Evolutionary conservation across 345 rosid genomes (phyloP).

Genomic region (Camelina neglecta): DNA sequence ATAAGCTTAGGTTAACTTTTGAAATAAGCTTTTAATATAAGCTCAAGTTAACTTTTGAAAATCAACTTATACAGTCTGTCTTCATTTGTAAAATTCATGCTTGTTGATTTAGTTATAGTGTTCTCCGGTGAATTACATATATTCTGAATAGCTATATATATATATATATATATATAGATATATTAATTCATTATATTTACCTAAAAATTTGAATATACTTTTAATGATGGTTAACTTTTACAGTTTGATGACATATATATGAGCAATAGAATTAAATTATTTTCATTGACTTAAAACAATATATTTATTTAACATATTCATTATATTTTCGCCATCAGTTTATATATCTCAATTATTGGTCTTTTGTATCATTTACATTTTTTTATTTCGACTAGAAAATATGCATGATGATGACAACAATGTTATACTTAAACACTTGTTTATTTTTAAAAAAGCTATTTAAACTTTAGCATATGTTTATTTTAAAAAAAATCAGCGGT

Average conservation of each 20-base stretch:
- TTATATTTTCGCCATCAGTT: neutral
- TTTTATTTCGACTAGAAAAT: neutral
- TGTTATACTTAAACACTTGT: constrained; percentile 8
- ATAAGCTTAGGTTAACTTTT: too few relatives aligned
- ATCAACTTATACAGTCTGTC: too few relatives aligned
- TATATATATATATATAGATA: neutral
- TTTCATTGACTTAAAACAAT: neutral
- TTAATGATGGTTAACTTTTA: neutral
- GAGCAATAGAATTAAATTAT: neutral
- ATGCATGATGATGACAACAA: neutral
- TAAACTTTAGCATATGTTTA: neutral
- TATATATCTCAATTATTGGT: constrained; percentile 8
- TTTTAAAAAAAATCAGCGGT: neutral
- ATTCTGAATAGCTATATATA: too few relatives aligned
- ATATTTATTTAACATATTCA: neutral
- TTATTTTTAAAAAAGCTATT: neutral
- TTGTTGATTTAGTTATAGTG: too few relatives aligned
- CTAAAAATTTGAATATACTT: neutral
- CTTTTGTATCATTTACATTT: neutral
- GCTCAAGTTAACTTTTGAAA: too few relatives aligned
- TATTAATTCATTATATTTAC: neutral
- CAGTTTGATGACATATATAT: constrained; percentile 2
- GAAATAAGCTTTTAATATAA: too few relatives aligned
- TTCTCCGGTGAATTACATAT: too few relatives aligned
- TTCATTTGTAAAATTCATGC: too few relatives aligned